Conservation (phyloP, 2,329 filamentous ascomycete genomes). For the Arthrobotrys entomopaga region DNA sequence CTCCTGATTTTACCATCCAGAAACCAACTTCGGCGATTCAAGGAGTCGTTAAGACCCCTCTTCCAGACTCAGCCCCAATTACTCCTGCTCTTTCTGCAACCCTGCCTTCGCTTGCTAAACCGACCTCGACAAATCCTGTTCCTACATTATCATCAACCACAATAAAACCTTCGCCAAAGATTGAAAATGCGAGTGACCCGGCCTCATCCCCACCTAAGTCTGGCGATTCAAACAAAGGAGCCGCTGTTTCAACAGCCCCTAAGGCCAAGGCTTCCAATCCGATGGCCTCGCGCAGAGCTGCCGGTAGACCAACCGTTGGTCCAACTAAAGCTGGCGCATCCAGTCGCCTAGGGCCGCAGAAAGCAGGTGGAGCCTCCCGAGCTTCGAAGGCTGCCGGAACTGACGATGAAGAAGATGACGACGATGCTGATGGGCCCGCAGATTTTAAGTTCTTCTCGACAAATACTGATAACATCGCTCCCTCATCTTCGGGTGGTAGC, state of each 20-base stretch:
- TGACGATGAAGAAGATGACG: conserved; percentile 8
- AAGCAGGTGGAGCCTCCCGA: conserved; percentile 37
- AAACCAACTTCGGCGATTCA: conserved; percentile 1
- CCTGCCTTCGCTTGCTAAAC: no score
- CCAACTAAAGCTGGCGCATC: conserved; percentile 3
- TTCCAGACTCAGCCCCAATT: conserved; percentile 29
- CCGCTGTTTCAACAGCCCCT: not conserved
- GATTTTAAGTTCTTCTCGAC: conserved; percentile 24
- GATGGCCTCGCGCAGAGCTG: conserved; percentile 29
- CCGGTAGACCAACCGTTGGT: not conserved
- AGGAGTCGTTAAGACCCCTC: conserved; percentile 25
- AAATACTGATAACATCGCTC: not conserved
- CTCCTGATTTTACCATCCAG: conserved; percentile 30
- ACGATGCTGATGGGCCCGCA: not conserved
- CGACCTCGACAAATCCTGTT: not conserved
- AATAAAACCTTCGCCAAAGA: conserved; percentile 5
- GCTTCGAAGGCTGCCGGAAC: not conserved
- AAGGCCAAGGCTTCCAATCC: conserved; percentile 33
- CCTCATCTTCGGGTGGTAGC: conserved; percentile 13
- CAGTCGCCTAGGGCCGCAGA: conserved; percentile 38
- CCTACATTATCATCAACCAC: not conserved
- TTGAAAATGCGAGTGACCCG: not conserved
- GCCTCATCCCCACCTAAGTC: not conserved
- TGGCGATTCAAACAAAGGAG: not conserved
- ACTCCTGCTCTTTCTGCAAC: conserved; percentile 14